phyloP scores from a whole-genome alignment of 306 rosid species.

The Crotalaria pallida region DNA sequence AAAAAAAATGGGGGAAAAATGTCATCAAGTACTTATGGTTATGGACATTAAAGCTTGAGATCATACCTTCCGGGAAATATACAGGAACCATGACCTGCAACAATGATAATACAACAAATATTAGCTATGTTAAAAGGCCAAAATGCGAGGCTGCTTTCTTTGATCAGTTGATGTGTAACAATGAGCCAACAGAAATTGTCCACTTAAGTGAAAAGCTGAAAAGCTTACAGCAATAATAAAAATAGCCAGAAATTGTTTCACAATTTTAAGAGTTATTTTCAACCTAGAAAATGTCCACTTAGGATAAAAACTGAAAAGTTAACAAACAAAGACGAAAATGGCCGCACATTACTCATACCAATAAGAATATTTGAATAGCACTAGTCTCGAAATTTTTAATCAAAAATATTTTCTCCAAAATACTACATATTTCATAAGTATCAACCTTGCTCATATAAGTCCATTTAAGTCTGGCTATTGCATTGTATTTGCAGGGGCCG shows the following conservation, averaged over 20 bases:
- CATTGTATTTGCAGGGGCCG: neutral
- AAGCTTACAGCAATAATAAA: neutral
- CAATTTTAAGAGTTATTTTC: too few species aligned
- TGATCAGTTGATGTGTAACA: neutral
- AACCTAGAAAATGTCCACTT: neutral
- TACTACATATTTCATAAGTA: neutral
- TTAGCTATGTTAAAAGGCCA: slow-evolving; percentile 21
- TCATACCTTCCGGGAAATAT: slow-evolving; percentile 78
- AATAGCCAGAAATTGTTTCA: neutral
- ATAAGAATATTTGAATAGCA: neutral
- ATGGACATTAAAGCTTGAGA: neutral
- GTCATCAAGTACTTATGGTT: neutral
- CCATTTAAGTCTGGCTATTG: neutral
- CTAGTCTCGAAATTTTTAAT: neutral
- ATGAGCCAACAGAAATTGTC: neutral
- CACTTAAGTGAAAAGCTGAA: slow-evolving; percentile 5
- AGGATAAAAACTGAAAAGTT: slow-evolving; percentile 2
- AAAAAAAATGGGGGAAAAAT: neutral
- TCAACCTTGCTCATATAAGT: neutral
- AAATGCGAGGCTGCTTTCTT: neutral
- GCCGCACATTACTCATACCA: neutral
- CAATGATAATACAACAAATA: slow-evolving; percentile 11
- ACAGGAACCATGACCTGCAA: slow-evolving; percentile 75
- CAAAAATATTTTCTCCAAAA: neutral
- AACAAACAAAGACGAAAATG: neutral